Evolutionary conservation across 495 filamentous ascomycete species (phyloP).

Genomic region (Jackrogersella minutella): DNA sequence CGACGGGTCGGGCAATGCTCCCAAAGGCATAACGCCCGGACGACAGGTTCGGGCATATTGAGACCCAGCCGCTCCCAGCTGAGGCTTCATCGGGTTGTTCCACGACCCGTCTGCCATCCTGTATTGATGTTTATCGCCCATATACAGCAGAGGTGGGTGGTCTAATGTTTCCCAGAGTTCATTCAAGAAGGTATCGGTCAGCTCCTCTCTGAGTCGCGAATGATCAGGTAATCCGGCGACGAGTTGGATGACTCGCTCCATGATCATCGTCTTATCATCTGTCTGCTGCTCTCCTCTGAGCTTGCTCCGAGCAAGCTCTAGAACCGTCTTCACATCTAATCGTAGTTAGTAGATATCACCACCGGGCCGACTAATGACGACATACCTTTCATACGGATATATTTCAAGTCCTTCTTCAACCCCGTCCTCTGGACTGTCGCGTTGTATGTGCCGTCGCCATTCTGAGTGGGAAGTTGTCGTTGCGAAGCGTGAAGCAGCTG

Average conservation of each 20-base stretch:
- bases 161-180: constrained; percentile 73
- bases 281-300: constrained; percentile 60
- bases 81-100: constrained; percentile 57
- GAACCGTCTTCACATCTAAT: constrained; percentile 53
- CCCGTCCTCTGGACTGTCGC: constrained; percentile 54
- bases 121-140: constrained; percentile 72
- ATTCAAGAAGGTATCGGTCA: constrained; percentile 74
- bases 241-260: constrained; percentile 81
- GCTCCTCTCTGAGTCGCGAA: constrained; percentile 67
- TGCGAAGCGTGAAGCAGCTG: constrained; percentile 71
- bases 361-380: neutral
- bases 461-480: constrained; percentile 71
- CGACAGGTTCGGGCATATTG: constrained; percentile 78
- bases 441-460: constrained; percentile 65
- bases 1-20: constrained; percentile 74
- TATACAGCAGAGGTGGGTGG: constrained; percentile 62
- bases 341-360: constrained; percentile 1
- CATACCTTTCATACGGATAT: constrained; percentile 55
- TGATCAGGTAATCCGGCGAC: constrained; percentile 69
- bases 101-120: constrained; percentile 78
- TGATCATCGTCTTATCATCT: constrained; percentile 82
- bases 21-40: constrained; percentile 68
- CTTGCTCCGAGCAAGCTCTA: constrained; percentile 47
- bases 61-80: constrained; percentile 54
- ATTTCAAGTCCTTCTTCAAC: constrained; percentile 68